phyloP scores from a whole-genome alignment of 768 basidiomycete species.

The Amanita brunnescens region DNA sequence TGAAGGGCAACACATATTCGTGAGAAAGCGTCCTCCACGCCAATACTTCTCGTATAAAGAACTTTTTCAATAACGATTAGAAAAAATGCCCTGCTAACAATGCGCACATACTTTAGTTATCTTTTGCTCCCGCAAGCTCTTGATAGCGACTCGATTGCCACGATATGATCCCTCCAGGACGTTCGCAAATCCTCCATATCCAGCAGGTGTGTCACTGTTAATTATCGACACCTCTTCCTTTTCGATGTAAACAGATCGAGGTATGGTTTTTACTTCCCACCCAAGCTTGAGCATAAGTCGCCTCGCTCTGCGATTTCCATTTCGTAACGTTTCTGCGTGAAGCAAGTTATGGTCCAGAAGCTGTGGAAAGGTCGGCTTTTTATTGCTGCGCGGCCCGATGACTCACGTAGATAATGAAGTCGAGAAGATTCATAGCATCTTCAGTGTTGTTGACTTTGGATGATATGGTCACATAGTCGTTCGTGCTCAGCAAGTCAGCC shows the following conservation, averaged over 20 bases:
- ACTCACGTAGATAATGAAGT: not conserved
- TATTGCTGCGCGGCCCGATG: not conserved
- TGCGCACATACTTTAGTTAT: not conserved
- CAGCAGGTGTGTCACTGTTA: not conserved
- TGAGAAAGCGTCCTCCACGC: conserved; percentile 4
- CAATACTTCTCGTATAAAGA: not conserved
- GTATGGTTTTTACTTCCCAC: not conserved
- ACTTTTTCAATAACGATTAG: not conserved
- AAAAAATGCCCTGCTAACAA: too few species aligned
- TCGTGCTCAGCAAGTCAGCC: not conserved
- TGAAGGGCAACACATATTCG: not conserved
- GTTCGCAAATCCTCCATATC: not conserved
- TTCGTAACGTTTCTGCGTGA: not conserved
- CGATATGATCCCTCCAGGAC: not conserved
- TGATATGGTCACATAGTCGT: not conserved
- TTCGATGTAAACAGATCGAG: not conserved
- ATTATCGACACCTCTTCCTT: not conserved
- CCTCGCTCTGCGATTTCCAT: conserved; percentile 1
- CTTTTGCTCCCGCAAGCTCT: too few species aligned
- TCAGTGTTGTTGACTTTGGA: not conserved
- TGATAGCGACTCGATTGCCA: not conserved
- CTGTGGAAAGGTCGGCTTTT: not conserved
- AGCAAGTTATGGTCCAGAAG: not conserved
- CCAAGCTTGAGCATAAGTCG: conserved; percentile 1
- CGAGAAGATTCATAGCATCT: not conserved